Evolutionary conservation across 1,284 basidiomycete genomes (phyloP), one percentile per base, ranked within the genome.

Genomic region (Sutorius eximius): DNA sequence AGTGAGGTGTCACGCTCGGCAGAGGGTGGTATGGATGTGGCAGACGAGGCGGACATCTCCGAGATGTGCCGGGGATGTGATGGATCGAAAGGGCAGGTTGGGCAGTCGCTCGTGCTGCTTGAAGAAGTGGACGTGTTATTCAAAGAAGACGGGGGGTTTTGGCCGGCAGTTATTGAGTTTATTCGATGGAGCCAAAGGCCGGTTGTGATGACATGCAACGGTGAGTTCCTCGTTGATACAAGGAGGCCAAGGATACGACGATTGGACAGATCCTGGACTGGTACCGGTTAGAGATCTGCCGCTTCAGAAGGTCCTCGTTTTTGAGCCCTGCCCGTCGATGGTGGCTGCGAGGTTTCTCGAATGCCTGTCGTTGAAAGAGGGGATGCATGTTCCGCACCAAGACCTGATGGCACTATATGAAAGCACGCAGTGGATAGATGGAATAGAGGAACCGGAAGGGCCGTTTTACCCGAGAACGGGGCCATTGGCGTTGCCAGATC

Each of bases 41-140:
- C 40, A 44, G 51, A 44, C 6, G 59, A 48, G 22, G 45, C 13
- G 40, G 47, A 1, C 41, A 47, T 49, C 24, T 34, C 42, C 27
- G 54, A 37, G 22, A 52, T 9, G 41, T 33, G 51, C 10, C 38
- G 40, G n/a, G 61, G 61, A 37, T 30, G 61, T 49, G 68, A 52
- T 38, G 64, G 34, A 50, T 42, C 51, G 51, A 57, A 55, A 51
- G 50, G 53, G 55, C 52, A 49, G 42, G 53, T 88, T 47, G 79
- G 82, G 45, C 96, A 99, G 73, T 95, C 93, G 1, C 72, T 97
- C 46, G 91, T 99, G 61, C 77, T 99, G 33, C 75, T 99, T n/a
- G 97, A 99, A 71, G 97, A 99, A 70, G 96, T 93, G 9, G 97
- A 99, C 71, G 83, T 98, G 37, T 75, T 98, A 40, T 99, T 87